A percentile compares a stretch with the other conserved stretches of the same genome.
Evolutionary conservation across 345 rosid genomes (phyloP).

Genomic region (Cardiospermum halicacabum): DNA sequence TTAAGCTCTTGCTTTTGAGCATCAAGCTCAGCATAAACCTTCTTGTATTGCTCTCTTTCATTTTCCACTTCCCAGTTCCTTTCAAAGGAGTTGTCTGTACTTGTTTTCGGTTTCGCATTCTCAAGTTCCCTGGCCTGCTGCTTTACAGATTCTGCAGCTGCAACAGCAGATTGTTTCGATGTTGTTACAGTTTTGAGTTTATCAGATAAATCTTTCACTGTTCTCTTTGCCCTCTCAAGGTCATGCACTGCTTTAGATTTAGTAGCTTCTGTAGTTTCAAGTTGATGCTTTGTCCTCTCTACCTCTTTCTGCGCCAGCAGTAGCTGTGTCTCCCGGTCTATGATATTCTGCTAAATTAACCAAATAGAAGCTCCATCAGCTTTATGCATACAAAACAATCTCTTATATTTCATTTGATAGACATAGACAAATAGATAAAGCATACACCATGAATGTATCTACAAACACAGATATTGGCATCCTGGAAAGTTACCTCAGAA

Average conservation of each 20-base stretch:
- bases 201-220: slow-evolving; percentile 35
- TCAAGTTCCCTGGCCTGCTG: slow-evolving; percentile 55
- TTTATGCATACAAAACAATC: too few species aligned
- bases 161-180: slow-evolving; percentile 39
- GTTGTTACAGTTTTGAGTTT: slow-evolving; percentile 34
- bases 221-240: slow-evolving; percentile 45
- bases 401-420: too few species aligned
- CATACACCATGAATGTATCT: too few species aligned
- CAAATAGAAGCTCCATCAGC: too few species aligned
- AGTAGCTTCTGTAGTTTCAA: slow-evolving; percentile 37
- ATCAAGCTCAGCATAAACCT: slow-evolving; percentile 44
- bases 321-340: slow-evolving; percentile 62
- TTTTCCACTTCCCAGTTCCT: slow-evolving; percentile 45
- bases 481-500: slow-evolving; percentile 47
- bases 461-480: neutral
- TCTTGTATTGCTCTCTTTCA: slow-evolving; percentile 54
- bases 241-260: slow-evolving; percentile 43
- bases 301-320: slow-evolving; percentile 43
- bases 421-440: too few species aligned
- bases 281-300: slow-evolving; percentile 33
- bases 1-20: slow-evolving; percentile 68
- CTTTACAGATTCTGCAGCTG: slow-evolving; percentile 45
- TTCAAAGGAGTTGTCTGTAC: slow-evolving; percentile 21
- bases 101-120: slow-evolving; percentile 36
- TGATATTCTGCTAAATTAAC: slow-evolving; percentile 28